Evolutionary conservation across 2,329 filamentous ascomycete species (phyloP).

Genomic region (Pleochaeta shiraiana): DNA sequence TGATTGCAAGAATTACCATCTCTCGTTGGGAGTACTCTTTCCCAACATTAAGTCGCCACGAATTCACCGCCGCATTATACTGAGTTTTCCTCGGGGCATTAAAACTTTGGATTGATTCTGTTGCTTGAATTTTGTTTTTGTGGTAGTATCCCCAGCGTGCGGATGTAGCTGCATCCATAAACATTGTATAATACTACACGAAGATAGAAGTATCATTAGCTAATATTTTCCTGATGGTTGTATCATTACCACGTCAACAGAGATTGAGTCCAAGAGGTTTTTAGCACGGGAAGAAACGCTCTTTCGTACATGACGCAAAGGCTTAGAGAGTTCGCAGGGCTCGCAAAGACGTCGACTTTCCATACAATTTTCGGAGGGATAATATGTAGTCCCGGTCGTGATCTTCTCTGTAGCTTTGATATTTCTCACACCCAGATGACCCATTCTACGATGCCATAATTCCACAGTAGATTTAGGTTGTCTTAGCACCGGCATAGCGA

Average conservation of each 20-base stretch:
- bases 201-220: neutral
- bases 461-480: too few species aligned
- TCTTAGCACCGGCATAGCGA: neutral
- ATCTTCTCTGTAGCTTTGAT: too few species aligned
- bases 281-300: neutral
- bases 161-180: neutral
- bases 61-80: neutral
- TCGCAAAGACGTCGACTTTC: too few species aligned
- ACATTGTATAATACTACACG: neutral
- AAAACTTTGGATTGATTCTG: neutral
- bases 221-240: neutral
- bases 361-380: too few species aligned
- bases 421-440: too few species aligned
- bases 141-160: neutral
- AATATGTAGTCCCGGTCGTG: too few species aligned
- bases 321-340: neutral
- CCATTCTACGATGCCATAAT: too few species aligned
- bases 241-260: neutral
- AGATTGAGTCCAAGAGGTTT: neutral
- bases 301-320: neutral
- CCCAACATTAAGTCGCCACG: neutral
- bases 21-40: neutral
- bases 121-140: neutral
- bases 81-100: neutral
- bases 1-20: neutral